A percentile compares a stretch with the other conserved stretches of the same genome.
Evolutionary conservation across 2,329 filamentous ascomycete genomes (phyloP).

Genomic region (Alternaria brassicae): DNA sequence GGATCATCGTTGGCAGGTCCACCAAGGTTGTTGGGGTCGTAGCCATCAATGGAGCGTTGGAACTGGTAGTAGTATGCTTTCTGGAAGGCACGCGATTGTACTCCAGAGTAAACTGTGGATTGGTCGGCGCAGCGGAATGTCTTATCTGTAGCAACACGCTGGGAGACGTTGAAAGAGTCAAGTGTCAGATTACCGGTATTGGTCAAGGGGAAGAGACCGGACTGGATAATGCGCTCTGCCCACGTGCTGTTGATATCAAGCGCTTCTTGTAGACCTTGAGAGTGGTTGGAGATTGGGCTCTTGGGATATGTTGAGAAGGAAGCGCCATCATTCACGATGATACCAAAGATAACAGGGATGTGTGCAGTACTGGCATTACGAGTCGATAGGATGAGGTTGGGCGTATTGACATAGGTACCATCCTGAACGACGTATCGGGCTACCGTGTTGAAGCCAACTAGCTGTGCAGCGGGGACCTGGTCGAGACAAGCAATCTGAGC

Average conservation of each 20-base stretch:
- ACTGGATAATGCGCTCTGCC: constrained; percentile 45
- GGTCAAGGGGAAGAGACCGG: constrained; percentile 60
- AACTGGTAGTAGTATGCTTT: constrained; percentile 67
- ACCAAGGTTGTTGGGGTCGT: constrained; percentile 62
- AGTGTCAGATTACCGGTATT: constrained; percentile 60
- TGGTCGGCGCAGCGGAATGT: constrained; percentile 67
- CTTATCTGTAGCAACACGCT: constrained; percentile 64
- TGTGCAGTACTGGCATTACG: constrained; percentile 56
- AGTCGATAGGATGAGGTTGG: constrained; percentile 56
- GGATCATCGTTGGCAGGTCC: constrained; percentile 59
- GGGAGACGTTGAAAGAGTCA: constrained; percentile 63
- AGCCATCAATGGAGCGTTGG: constrained; percentile 62
- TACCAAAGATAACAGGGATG: constrained; percentile 64
- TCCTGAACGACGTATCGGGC: constrained; percentile 66
- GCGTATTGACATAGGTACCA: constrained; percentile 61
- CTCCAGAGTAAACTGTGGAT: constrained; percentile 62
- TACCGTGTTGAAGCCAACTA: constrained; percentile 52
- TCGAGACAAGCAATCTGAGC: constrained; percentile 63
- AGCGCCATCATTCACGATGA: constrained; percentile 62
- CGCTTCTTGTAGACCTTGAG: constrained; percentile 54
- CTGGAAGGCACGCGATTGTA: constrained; percentile 55
- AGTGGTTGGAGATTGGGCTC: constrained; percentile 52
- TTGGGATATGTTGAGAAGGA: constrained; percentile 61
- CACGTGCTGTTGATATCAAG: constrained; percentile 56
- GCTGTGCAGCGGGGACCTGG: constrained; percentile 52